Conservation (phyloP, 768 basidiomycete genomes). For the Pleurotus giganteus region DNA sequence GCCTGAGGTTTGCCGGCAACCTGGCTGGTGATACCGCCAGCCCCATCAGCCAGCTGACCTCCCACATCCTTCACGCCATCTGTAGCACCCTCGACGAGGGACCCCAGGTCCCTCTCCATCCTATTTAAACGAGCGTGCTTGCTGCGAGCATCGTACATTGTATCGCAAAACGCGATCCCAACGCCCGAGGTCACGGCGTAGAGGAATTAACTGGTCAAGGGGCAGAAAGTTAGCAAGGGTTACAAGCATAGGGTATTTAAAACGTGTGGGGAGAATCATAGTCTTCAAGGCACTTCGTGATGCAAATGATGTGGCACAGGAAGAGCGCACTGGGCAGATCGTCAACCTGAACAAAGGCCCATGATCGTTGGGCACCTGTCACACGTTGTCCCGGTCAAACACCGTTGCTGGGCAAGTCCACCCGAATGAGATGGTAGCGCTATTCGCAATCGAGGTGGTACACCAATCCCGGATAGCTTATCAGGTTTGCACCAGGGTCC, state of each 20-base stretch:
- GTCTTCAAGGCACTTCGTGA: neutral
- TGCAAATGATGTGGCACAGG: conserved; percentile 6
- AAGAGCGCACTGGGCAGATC: neutral
- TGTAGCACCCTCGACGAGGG: conserved; percentile 51
- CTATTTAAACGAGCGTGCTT: conserved; percentile 3
- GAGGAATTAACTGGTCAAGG: neutral
- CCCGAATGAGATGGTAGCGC: neutral
- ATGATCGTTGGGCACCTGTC: conserved; percentile 3
- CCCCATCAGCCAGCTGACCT: conserved; percentile 12
- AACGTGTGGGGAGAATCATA: conserved; percentile 1
- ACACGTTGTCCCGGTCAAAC: neutral
- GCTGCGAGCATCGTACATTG: neutral
- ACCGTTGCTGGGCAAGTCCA: neutral
- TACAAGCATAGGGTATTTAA: conserved; percentile 1
- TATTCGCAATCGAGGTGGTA: neutral
- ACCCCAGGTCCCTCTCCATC: conserved; percentile 8
- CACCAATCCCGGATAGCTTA: neutral
- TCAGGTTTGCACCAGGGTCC: too few relatives aligned
- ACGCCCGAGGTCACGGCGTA: neutral
- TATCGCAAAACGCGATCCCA: neutral
- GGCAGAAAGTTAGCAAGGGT: neutral
- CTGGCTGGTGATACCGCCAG: conserved; percentile 7
- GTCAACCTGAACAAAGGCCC: neutral
- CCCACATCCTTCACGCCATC: conserved; percentile 22
- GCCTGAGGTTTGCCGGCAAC: conserved; percentile 28